These are phyloP conservation scores for Solanum clarkiae DNA, from an alignment of 257 asterid species.

Conservation along the genomic window DNA sequence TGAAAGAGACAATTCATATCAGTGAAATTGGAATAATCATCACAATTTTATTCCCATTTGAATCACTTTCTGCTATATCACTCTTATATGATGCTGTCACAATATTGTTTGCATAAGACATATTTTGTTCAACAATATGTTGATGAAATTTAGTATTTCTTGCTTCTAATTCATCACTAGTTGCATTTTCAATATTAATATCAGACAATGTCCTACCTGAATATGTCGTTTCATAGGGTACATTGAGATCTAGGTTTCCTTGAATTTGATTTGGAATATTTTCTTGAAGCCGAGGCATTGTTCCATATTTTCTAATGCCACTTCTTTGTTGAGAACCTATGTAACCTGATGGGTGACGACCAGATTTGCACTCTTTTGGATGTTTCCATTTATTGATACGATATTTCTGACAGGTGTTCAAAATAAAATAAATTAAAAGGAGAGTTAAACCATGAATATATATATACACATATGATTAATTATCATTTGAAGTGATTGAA, in stretches of 20 bases:
- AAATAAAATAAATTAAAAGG: neutral
- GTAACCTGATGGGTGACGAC: neutral
- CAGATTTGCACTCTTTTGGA: neutral
- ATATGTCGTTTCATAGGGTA: neutral
- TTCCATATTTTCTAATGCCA: neutral
- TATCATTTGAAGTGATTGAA: neutral
- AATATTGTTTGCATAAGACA: neutral
- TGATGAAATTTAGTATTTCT: neutral
- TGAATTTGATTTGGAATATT: neutral
- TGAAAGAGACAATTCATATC: neutral
- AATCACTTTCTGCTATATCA: neutral
- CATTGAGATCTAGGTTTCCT: neutral
- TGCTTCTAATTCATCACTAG: neutral
- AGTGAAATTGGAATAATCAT: neutral
- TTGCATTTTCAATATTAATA: neutral
- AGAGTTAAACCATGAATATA: neutral
- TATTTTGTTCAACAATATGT: neutral
- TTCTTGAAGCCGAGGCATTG: neutral
- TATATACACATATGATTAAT: neutral
- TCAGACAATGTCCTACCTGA: neutral
- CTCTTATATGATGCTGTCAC: neutral
- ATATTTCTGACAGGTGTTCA: conserved; percentile 8
- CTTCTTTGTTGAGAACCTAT: neutral
- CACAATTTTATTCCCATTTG: neutral
- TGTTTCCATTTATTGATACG: conserved; percentile 10